phyloP scores from a whole-genome alignment of 352 stramenopile genomes.

The Pythium periplocum region DNA sequence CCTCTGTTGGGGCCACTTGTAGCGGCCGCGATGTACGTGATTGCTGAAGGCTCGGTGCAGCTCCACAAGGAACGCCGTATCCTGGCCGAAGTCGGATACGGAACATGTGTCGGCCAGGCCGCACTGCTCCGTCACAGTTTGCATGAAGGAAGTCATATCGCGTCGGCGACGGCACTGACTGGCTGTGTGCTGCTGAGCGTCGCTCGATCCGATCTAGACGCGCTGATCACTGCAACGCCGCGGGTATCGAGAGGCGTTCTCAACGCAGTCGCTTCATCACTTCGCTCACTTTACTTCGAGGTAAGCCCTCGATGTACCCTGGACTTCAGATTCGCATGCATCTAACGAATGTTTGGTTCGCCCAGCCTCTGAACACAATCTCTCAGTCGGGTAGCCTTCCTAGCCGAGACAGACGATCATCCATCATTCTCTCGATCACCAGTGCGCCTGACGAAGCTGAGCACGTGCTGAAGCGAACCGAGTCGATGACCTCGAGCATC shows the following conservation, averaged over 20 bases:
- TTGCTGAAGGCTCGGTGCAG: constrained; percentile 65
- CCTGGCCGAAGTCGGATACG: constrained; percentile 57
- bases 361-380: constrained; percentile 54
- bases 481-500: constrained; percentile 56
- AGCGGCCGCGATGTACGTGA: constrained; percentile 78
- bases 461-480: constrained; percentile 42
- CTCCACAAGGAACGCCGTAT: constrained; percentile 71
- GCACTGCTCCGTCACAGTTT: constrained; percentile 58
- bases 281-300: constrained; percentile 78
- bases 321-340: not conserved
- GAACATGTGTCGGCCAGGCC: constrained; percentile 72
- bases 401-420: constrained; percentile 37
- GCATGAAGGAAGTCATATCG: constrained; percentile 64
- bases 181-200: constrained; percentile 76
- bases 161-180: constrained; percentile 57
- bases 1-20: not conserved
- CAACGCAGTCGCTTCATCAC: constrained; percentile 66
- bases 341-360: constrained; percentile 1
- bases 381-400: constrained; percentile 60
- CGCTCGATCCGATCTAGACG: constrained; percentile 55
- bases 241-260: constrained; percentile 73
- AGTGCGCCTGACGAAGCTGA: constrained; percentile 18
- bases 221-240: constrained; percentile 66
- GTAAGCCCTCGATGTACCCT: constrained; percentile 19
- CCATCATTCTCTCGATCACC: constrained; percentile 22